Percentiles rank a stretch among this genome's conserved stretches.
Conservation (phyloP, 1,284 basidiomycete species). For the Ceratobasidium sp. region DNA sequence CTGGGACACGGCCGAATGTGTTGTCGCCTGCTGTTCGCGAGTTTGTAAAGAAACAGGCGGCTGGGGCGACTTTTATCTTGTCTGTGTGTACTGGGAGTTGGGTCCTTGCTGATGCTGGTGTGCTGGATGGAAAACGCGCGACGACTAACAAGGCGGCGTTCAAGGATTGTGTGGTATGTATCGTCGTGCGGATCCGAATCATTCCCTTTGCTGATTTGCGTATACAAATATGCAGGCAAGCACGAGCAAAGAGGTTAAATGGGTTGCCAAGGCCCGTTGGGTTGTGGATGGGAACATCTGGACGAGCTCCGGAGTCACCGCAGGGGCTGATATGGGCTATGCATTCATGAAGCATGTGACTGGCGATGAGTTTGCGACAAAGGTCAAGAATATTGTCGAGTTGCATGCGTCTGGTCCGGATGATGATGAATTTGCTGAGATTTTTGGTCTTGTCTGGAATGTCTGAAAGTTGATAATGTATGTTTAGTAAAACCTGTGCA, state of each 20-base stretch:
- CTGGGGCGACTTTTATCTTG: constrained; percentile 38
- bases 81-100: constrained; percentile 49
- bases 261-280: constrained; percentile 60
- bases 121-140: constrained; percentile 46
- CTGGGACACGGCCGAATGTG: constrained; percentile 27
- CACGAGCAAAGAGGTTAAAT: constrained; percentile 45
- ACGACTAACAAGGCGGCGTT: constrained; percentile 47
- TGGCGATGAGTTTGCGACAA: constrained; percentile 25
- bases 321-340: constrained; percentile 58
- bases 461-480: background rate
- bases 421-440: constrained; percentile 38
- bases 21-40: constrained; percentile 27
- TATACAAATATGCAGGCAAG: background rate
- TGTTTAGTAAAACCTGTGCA: background rate
- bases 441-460: constrained; percentile 16
- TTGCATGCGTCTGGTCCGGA: constrained; percentile 18
- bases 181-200: background rate
- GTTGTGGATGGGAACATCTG: constrained; percentile 60
- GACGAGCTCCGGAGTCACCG: constrained; percentile 60
- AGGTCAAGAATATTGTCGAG: constrained; percentile 44
- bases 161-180: constrained; percentile 30
- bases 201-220: background rate
- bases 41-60: constrained; percentile 29
- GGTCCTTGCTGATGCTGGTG: constrained; percentile 45
- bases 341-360: constrained; percentile 55